Percentiles rank a stretch among this genome's conserved stretches.
These are phyloP conservation scores for Phytophthora rubi DNA, from an alignment of 352 stramenopile species.

Conservation along the genomic window DNA sequence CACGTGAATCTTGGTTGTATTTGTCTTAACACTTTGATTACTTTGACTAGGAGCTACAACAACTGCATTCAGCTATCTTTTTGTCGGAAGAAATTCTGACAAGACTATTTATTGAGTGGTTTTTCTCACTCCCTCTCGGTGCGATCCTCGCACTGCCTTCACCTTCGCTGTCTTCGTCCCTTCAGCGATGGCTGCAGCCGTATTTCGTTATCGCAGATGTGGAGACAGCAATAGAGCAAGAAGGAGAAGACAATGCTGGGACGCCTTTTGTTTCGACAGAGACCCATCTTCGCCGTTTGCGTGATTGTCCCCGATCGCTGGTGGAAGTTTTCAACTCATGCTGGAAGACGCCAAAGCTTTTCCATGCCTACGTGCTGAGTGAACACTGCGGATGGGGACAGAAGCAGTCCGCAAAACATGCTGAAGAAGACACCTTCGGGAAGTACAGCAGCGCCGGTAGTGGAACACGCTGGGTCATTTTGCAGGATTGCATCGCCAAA, in stretches of 20 bases:
- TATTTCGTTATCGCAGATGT: conserved; percentile 54
- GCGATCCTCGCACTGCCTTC: conserved; percentile 62
- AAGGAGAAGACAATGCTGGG: conserved; percentile 36
- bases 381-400: conserved; percentile 75
- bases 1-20: background rate
- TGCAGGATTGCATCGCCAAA: conserved; percentile 79
- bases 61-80: conserved; percentile 67
- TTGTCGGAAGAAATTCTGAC: conserved; percentile 56
- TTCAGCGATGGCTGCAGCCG: conserved; percentile 80
- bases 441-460: conserved; percentile 66
- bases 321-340: conserved; percentile 66
- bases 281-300: conserved; percentile 42
- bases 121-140: conserved; percentile 73
- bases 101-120: conserved; percentile 83
- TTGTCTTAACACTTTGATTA: conserved; percentile 18
- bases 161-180: conserved; percentile 70
- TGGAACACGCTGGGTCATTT: conserved; percentile 68
- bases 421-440: conserved; percentile 78
- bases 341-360: conserved; percentile 60
- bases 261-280: conserved; percentile 35
- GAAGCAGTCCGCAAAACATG: conserved; percentile 63
- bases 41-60: conserved; percentile 60
- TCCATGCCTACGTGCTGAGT: conserved; percentile 78
- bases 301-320: conserved; percentile 45
- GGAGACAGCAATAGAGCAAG: conserved; percentile 41